A percentile compares a stretch with the other conserved stretches of the same genome.
Conservation (phyloP, 345 rosid genomes). For the Pelargonium nanum region DNA sequence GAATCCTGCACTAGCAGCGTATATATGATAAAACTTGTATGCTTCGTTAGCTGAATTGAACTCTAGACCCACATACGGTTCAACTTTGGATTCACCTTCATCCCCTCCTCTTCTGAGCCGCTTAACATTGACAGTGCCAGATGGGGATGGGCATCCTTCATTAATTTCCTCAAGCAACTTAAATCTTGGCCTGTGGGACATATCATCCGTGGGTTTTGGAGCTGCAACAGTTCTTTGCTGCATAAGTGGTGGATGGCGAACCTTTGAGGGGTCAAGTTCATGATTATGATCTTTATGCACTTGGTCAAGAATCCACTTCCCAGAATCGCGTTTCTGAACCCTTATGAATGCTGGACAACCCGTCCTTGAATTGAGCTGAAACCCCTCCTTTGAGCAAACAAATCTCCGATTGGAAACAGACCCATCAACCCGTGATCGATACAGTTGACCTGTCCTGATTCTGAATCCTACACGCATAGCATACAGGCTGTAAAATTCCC, state of each 20-base stretch:
- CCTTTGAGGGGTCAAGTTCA: conserved; percentile 42
- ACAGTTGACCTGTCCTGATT: conserved; percentile 70
- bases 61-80: conserved; percentile 59
- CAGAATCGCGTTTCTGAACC: conserved; percentile 62
- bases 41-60: conserved; percentile 76
- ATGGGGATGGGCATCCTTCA: conserved; percentile 30
- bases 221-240: conserved; percentile 28
- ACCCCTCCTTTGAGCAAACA: conserved; percentile 84
- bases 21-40: conserved; percentile 52
- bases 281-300: conserved; percentile 82
- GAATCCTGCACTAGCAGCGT: conserved; percentile 66
- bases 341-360: conserved; percentile 91
- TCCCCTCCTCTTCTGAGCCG: conserved; percentile 41
- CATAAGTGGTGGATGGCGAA: conserved; percentile 19
- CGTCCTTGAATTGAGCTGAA: conserved; percentile 71
- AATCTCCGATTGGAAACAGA: conserved; percentile 72
- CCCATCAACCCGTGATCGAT: conserved; percentile 81
- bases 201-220: conserved; percentile 28
- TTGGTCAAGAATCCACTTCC: conserved; percentile 89
- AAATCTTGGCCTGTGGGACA: conserved; percentile 35
- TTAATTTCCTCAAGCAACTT: conserved; percentile 37
- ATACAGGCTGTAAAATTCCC: conserved; percentile 52
- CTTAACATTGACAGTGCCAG: conserved; percentile 43
- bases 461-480: conserved; percentile 55
- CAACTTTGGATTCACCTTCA: conserved; percentile 31